phyloP scores from a whole-genome alignment of 2,329 filamentous ascomycete species.

The Cladosporium oxysporum region DNA sequence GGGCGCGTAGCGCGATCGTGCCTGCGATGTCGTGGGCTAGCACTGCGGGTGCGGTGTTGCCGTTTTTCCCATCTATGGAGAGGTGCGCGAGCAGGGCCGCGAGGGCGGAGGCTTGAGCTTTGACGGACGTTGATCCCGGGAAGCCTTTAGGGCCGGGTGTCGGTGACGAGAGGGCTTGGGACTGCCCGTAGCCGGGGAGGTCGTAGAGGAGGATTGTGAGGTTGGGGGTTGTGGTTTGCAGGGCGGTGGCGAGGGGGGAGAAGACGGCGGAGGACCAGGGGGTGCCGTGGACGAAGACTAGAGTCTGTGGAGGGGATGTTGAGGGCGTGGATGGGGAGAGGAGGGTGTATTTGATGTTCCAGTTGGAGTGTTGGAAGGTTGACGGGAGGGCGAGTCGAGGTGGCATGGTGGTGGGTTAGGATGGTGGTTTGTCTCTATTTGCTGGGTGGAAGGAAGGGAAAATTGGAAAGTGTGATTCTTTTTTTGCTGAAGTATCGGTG shows the following conservation, averaged over 20 bases:
- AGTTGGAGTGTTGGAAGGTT: slow-evolving; percentile 5
- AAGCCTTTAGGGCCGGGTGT: slow-evolving; percentile 14
- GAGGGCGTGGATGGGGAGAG: slow-evolving; percentile 3
- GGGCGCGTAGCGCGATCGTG: slow-evolving; percentile 42
- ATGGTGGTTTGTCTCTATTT: background rate
- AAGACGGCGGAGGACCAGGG: slow-evolving; percentile 51
- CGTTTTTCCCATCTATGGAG: slow-evolving; percentile 20
- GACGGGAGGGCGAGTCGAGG: background rate
- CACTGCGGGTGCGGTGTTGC: slow-evolving; percentile 37
- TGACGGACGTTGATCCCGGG: slow-evolving; percentile 40
- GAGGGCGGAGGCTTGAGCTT: slow-evolving; percentile 42
- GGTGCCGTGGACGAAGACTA: slow-evolving; percentile 52
- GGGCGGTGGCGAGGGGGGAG: slow-evolving; percentile 38
- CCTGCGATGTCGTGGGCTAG: slow-evolving; percentile 51
- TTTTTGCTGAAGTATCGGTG: background rate
- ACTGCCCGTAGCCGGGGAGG: slow-evolving; percentile 48
- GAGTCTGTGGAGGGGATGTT: slow-evolving; percentile 34
- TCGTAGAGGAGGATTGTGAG: slow-evolving; percentile 48
- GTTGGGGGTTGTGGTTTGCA: slow-evolving; percentile 25
- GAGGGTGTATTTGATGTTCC: slow-evolving; percentile 18
- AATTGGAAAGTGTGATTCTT: background rate
- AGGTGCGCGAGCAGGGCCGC: slow-evolving; percentile 44
- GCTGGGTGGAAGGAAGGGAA: too few species aligned
- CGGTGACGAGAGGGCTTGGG: slow-evolving; percentile 28
- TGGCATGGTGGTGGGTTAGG: background rate